A percentile compares a stretch with the other conserved stretches of the same genome.
These are phyloP conservation scores for Monosporascus sp. DNA, from an alignment of 2,329 filamentous ascomycete genomes.

Conservation along the genomic window DNA sequence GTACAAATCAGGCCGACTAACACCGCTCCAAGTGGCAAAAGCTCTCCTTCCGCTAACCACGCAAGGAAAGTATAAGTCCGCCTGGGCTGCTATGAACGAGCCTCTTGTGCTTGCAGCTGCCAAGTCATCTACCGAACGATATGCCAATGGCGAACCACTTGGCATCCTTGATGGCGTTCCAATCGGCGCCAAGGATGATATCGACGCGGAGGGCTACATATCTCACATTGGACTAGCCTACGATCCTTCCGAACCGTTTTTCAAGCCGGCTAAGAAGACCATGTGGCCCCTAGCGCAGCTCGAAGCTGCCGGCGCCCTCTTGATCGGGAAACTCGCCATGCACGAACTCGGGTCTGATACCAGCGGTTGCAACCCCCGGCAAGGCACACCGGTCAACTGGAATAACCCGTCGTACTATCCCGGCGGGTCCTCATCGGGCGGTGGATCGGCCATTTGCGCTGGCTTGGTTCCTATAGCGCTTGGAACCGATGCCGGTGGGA, in stretches of 20 bases:
- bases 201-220: conserved; percentile 64
- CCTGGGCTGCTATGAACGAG: conserved; percentile 64
- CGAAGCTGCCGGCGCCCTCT: conserved; percentile 67
- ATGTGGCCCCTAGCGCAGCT: conserved; percentile 67
- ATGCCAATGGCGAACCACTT: conserved; percentile 58
- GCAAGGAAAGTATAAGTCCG: conserved; percentile 58
- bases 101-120: conserved; percentile 64
- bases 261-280: conserved; percentile 49
- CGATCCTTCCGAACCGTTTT: conserved; percentile 46
- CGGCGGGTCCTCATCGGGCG: conserved; percentile 76
- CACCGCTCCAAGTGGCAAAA: conserved; percentile 67
- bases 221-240: conserved; percentile 60
- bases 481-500: conserved; percentile 72
- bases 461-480: conserved; percentile 72
- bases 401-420: conserved; percentile 72
- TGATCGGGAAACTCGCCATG: conserved; percentile 74
- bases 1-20: conserved; percentile 64
- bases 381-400: conserved; percentile 73
- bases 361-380: conserved; percentile 73
- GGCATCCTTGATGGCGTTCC: conserved; percentile 77
- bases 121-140: conserved; percentile 66
- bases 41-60: conserved; percentile 65
- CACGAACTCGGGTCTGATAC: conserved; percentile 77
- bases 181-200: conserved; percentile 78
- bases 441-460: conserved; percentile 62